These are phyloP conservation scores for Geotrichum aggregatum DNA, from an alignment of 1,139 yeast species.

Conservation along the genomic window DNA sequence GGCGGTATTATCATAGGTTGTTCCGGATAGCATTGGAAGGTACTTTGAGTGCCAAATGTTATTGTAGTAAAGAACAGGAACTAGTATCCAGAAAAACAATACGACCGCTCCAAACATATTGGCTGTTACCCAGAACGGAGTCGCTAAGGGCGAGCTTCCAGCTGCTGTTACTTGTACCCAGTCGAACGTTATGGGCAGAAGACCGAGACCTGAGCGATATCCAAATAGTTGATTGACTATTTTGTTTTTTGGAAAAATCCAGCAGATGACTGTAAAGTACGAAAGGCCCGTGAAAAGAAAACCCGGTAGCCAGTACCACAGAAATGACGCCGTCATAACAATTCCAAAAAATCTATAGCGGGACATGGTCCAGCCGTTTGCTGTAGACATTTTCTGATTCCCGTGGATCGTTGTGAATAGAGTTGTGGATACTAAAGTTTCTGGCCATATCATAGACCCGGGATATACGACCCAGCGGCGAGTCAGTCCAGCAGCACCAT, in stretches of 20 bases:
- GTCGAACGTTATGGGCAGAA: slow-evolving; percentile 49
- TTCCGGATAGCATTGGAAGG: slow-evolving; percentile 45
- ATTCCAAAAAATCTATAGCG: slow-evolving; percentile 41
- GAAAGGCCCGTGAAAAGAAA: slow-evolving; percentile 45
- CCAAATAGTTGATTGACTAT: slow-evolving; percentile 53
- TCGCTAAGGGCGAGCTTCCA: slow-evolving; percentile 48
- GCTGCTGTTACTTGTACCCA: slow-evolving; percentile 41
- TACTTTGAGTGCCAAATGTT: slow-evolving; percentile 46
- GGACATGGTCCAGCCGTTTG: slow-evolving; percentile 44
- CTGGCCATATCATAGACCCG: slow-evolving; percentile 53
- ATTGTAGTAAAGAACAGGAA: slow-evolving; percentile 43
- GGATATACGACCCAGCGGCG: slow-evolving; percentile 50
- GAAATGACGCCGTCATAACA: slow-evolving; percentile 39
- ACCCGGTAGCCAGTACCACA: slow-evolving; percentile 49
- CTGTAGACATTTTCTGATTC: slow-evolving; percentile 49
- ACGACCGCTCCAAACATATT: slow-evolving; percentile 45
- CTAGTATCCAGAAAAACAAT: slow-evolving; percentile 35
- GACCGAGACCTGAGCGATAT: slow-evolving; percentile 51
- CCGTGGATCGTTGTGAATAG: slow-evolving; percentile 29
- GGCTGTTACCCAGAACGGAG: slow-evolving; percentile 49
- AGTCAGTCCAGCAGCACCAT: slow-evolving; percentile 52
- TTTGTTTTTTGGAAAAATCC: slow-evolving; percentile 46
- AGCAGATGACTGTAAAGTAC: slow-evolving; percentile 35
- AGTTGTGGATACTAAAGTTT: slow-evolving; percentile 34
- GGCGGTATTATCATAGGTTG: slow-evolving; percentile 43